These are phyloP conservation scores for Knoxia roxburghii DNA, from an alignment of 257 asterid genomes.

Conservation along the genomic window DNA sequence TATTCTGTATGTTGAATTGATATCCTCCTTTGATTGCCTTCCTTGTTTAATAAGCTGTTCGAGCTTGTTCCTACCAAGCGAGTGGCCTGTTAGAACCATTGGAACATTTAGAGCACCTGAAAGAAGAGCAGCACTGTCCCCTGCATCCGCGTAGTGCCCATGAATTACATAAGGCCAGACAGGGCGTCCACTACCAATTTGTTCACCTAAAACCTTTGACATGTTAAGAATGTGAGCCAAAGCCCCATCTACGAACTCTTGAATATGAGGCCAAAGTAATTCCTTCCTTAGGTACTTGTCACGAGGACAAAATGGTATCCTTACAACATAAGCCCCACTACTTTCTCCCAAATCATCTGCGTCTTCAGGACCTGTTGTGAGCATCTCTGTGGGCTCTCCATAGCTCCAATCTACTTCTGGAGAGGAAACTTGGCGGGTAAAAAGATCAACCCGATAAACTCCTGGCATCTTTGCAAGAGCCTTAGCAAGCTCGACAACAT, in stretches of 20 bases:
- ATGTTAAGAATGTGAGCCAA: constrained; percentile 66
- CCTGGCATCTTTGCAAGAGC: constrained; percentile 79
- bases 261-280: constrained; percentile 71
- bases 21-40: constrained; percentile 74
- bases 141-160: constrained; percentile 89
- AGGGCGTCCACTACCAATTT: constrained; percentile 62
- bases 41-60: constrained; percentile 83
- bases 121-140: constrained; percentile 83
- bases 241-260: constrained; percentile 82
- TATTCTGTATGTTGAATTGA: constrained; percentile 69
- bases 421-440: constrained; percentile 75
- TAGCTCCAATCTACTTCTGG: constrained; percentile 86
- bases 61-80: constrained; percentile 76
- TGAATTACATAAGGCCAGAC: constrained; percentile 85
- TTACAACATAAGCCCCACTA: constrained; percentile 65
- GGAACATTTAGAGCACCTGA: constrained; percentile 84
- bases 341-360: constrained; percentile 65
- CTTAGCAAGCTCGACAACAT: constrained; percentile 74
- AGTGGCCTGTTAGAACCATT: constrained; percentile 84
- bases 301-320: constrained; percentile 79
- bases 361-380: constrained; percentile 49
- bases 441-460: constrained; percentile 71
- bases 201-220: constrained; percentile 75
- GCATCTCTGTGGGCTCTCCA: constrained; percentile 85
- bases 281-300: constrained; percentile 68